phyloP scores from a whole-genome alignment of 768 basidiomycete genomes.

The Chalciporus sphaerocephalus region DNA sequence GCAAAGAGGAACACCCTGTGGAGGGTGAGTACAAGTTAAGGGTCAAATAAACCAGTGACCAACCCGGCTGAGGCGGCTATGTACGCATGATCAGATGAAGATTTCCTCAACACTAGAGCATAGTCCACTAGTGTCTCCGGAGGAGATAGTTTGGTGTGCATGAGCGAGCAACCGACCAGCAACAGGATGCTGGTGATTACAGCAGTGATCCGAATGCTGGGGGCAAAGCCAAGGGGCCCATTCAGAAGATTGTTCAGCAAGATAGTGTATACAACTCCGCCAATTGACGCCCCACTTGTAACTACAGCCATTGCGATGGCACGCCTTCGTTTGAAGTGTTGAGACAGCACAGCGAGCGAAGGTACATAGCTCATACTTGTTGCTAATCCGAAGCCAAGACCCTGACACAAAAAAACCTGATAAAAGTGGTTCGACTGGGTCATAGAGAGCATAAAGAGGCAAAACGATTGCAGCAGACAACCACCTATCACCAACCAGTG shows the following conservation, averaged over 20 bases:
- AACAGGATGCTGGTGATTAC: constrained; percentile 38
- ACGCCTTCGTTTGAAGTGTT: constrained; percentile 40
- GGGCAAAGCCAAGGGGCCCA: constrained; percentile 33
- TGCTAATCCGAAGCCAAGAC: constrained; percentile 46
- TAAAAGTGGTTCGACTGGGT: constrained; percentile 31
- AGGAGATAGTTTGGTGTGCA: constrained; percentile 39
- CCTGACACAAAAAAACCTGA: constrained; percentile 36
- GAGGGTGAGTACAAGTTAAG: not conserved
- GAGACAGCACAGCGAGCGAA: constrained; percentile 40
- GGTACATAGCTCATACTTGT: constrained; percentile 52
- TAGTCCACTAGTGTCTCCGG: constrained; percentile 11
- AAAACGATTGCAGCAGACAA: constrained; percentile 38
- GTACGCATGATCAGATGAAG: constrained; percentile 21
- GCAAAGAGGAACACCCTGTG: constrained; percentile 17
- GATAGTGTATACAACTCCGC: constrained; percentile 21
- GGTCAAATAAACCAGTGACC: not conserved
- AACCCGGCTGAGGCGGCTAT: constrained; percentile 25
- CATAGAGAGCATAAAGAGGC: constrained; percentile 44
- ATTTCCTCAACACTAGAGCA: constrained; percentile 15
- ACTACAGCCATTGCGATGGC: constrained; percentile 42
- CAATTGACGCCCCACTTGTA: constrained; percentile 34
- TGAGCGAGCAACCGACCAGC: constrained; percentile 29
- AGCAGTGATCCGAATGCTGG: constrained; percentile 44
- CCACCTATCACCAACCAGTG: constrained; percentile 44
- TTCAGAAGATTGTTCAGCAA: constrained; percentile 27